Conservation (phyloP, 306 rosid species). For the Prunus mongolica region DNA sequence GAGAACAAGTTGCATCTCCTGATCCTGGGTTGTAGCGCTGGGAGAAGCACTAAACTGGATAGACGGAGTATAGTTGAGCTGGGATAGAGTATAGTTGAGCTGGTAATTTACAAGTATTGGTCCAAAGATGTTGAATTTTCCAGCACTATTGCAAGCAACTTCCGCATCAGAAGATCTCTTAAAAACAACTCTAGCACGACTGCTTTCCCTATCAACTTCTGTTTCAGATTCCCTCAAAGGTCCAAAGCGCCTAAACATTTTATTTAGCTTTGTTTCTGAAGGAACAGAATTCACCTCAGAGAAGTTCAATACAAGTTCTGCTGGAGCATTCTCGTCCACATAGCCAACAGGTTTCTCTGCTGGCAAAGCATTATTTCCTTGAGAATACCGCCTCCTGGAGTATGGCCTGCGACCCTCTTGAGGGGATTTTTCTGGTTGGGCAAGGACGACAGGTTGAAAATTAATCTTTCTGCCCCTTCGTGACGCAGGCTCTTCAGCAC, state of each 20-base stretch:
- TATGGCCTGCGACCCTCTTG: slow-evolving; percentile 64
- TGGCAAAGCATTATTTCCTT: slow-evolving; percentile 28
- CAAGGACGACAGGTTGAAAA: slow-evolving; percentile 32
- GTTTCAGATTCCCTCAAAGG: slow-evolving; percentile 87
- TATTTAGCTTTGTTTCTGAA: slow-evolving; percentile 68
- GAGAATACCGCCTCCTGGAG: slow-evolving; percentile 61
- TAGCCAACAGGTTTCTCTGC: slow-evolving; percentile 64
- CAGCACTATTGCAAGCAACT: slow-evolving; percentile 80
- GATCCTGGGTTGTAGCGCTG: slow-evolving; percentile 56
- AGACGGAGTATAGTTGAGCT: slow-evolving; percentile 65
- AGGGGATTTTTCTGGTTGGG: slow-evolving; percentile 53
- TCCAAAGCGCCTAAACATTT: slow-evolving; percentile 88
- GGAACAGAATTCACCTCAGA: slow-evolving; percentile 82
- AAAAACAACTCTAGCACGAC: slow-evolving; percentile 93
- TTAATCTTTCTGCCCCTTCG: slow-evolving; percentile 54
- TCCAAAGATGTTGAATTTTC: slow-evolving; percentile 88
- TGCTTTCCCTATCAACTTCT: slow-evolving; percentile 79
- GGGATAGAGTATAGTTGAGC: slow-evolving; percentile 68
- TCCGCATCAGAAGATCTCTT: slow-evolving; percentile 82
- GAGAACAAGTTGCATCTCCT: slow-evolving; percentile 72
- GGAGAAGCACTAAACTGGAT: slow-evolving; percentile 66
- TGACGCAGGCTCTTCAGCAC: slow-evolving; percentile 62
- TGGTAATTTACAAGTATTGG: slow-evolving; percentile 69
- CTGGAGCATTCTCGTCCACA: slow-evolving; percentile 71
- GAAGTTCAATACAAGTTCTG: slow-evolving; percentile 88